Percentiles rank a stretch among this genome's conserved stretches.
Evolutionary conservation across 768 basidiomycete species (phyloP).

Genomic region (Kwoniella europaea): DNA sequence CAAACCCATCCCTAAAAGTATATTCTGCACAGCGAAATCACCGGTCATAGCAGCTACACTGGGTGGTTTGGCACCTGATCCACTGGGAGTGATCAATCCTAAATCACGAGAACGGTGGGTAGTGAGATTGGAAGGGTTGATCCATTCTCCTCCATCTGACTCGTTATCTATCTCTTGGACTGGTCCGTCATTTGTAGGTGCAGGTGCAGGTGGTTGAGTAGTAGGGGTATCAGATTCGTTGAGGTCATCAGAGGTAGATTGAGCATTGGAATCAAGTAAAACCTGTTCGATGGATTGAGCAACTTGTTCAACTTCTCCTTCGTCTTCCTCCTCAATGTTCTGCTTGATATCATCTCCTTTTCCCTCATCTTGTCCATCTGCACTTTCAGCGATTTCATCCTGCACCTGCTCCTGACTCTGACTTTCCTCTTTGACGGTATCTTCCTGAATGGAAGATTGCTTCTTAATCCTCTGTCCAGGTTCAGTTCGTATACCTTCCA

Average conservation of each 20-base stretch:
- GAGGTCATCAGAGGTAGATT: not conserved
- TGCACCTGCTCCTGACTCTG: constrained; percentile 37
- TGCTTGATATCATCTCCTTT: constrained; percentile 49
- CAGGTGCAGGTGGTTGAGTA: not conserved
- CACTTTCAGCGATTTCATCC: constrained; percentile 19
- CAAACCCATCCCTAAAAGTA: constrained; percentile 89
- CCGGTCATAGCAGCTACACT: constrained; percentile 92
- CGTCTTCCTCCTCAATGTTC: not conserved
- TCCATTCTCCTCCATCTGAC: constrained; percentile 90
- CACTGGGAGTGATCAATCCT: constrained; percentile 70
- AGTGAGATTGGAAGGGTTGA: constrained; percentile 84
- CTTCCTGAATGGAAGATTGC: constrained; percentile 12
- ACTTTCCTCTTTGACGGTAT: not conserved
- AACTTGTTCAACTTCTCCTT: constrained; percentile 22
- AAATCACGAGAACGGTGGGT: constrained; percentile 86
- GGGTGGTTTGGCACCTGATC: constrained; percentile 55
- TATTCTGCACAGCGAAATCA: constrained; percentile 99
- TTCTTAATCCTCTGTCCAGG: constrained; percentile 36
- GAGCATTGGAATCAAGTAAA: constrained; percentile 18
- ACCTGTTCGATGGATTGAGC: constrained; percentile 33
- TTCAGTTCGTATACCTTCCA: constrained; percentile 37
- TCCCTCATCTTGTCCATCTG: constrained; percentile 61
- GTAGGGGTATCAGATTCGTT: no score
- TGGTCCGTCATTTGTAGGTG: not conserved
- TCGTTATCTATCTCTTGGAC: constrained; percentile 44